Conservation (phyloP, 768 basidiomycete species). For the Podaxis pistillaris region DNA sequence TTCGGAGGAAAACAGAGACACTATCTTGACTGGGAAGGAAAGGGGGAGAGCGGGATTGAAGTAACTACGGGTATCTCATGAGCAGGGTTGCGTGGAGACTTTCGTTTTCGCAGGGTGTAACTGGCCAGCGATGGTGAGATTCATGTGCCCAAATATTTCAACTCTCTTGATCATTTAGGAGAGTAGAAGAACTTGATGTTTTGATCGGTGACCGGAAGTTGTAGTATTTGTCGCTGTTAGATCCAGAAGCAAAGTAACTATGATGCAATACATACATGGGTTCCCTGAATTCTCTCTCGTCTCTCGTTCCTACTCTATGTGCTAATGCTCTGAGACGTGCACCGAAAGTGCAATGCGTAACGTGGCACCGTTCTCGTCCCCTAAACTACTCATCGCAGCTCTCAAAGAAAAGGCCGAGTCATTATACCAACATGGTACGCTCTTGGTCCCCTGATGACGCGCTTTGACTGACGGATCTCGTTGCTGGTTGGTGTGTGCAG, state of each 20-base stretch:
- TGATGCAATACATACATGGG: too few species aligned
- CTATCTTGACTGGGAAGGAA: too few species aligned
- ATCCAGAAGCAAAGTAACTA: neutral
- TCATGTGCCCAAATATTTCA: too few species aligned
- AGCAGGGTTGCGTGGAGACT: too few species aligned
- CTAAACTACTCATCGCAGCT: slow-evolving; percentile 34
- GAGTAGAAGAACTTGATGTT: neutral
- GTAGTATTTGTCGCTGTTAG: neutral
- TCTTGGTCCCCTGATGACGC: neutral
- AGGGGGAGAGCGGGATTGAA: too few species aligned
- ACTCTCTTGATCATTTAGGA: too few species aligned
- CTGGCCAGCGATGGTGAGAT: too few species aligned
- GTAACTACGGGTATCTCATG: too few species aligned
- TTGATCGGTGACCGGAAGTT: neutral
- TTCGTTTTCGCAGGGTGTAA: too few species aligned
- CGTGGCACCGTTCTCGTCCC: slow-evolving; percentile 39
- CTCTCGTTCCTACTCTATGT: neutral
- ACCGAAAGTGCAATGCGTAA: neutral
- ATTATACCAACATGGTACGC: slow-evolving; percentile 42
- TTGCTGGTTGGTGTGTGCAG: slow-evolving; percentile 23
- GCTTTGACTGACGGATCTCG: neutral
- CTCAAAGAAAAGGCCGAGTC: slow-evolving; percentile 52
- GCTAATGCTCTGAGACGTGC: neutral
- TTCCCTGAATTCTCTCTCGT: neutral
- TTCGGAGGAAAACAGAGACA: too few species aligned